A percentile compares a stretch with the other conserved stretches of the same genome.
phyloP scores from a whole-genome alignment of 441 rosid genomes.

The Mallotus japonicus region DNA sequence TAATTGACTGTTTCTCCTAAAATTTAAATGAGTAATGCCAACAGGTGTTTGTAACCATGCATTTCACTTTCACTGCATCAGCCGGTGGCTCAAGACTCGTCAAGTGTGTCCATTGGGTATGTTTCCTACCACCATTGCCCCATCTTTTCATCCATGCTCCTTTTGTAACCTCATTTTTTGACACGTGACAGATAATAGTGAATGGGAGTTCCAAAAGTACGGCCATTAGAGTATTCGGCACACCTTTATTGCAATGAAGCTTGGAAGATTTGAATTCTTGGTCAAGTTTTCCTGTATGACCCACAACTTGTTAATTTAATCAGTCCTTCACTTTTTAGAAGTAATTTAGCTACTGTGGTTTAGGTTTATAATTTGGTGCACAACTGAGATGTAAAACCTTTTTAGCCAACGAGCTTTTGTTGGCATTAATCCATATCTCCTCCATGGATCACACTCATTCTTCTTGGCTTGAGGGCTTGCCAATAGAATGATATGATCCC shows the following conservation, averaged over 20 bases:
- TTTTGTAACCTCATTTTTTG: too few species aligned
- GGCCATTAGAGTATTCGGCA: constrained; percentile 55
- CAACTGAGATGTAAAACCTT: not conserved
- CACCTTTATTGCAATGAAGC: not conserved
- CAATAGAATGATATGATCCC: too few species aligned
- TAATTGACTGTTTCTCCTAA: not conserved
- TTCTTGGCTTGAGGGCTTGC: too few species aligned
- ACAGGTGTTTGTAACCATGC: constrained; percentile 88
- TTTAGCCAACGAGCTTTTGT: not conserved
- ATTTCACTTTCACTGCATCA: constrained; percentile 92
- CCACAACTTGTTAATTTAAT: too few species aligned
- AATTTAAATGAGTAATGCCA: not conserved
- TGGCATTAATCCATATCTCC: not conserved
- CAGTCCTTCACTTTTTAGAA: not conserved
- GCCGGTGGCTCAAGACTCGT: constrained; percentile 89
- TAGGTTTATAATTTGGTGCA: not conserved
- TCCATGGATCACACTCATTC: too few species aligned
- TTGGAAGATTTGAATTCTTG: not conserved
- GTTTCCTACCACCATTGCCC: not conserved
- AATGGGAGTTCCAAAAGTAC: constrained; percentile 94
- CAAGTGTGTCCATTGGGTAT: constrained; percentile 58
- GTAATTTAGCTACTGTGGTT: not conserved
- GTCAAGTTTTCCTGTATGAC: too few species aligned
- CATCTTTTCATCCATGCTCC: not conserved
- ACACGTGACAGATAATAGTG: constrained; percentile 63